Conservation (phyloP, 768 basidiomycete species). For the Leccinum rimulosum region DNA sequence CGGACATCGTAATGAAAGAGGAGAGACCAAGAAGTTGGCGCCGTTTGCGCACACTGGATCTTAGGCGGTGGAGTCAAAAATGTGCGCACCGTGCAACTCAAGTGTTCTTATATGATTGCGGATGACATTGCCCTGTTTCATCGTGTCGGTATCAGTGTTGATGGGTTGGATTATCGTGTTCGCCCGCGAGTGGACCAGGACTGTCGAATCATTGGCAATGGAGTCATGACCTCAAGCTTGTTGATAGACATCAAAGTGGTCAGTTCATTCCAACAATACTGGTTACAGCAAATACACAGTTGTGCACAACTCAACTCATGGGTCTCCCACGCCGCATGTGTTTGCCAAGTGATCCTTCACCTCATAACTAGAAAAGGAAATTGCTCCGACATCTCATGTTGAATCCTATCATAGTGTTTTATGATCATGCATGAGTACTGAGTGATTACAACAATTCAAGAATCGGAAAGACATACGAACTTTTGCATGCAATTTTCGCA, state of each 20-base stretch:
- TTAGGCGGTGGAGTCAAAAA: background rate
- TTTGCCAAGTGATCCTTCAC: no score
- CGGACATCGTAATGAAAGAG: background rate
- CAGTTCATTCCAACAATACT: no score
- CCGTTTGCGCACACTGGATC: background rate
- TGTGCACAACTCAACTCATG: no score
- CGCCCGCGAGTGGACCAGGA: background rate
- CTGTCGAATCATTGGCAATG: background rate
- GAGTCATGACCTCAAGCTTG: background rate
- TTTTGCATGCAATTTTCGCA: no score
- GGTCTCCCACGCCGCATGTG: no score
- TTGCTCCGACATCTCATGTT: no score
- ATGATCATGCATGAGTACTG: no score
- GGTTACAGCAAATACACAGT: no score
- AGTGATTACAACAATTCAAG: no score
- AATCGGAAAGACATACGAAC: no score
- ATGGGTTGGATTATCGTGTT: background rate
- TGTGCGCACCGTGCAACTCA: background rate
- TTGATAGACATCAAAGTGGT: background rate
- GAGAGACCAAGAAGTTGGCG: background rate
- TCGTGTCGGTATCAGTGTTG: background rate
- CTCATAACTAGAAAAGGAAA: no score
- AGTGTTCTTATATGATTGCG: background rate
- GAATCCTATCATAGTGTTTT: no score
- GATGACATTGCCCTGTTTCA: background rate